Base-by-base conservation (phyloP, 495 filamentous ascomycete genomes). In the Xanthoparmelia taractica region DNA sequence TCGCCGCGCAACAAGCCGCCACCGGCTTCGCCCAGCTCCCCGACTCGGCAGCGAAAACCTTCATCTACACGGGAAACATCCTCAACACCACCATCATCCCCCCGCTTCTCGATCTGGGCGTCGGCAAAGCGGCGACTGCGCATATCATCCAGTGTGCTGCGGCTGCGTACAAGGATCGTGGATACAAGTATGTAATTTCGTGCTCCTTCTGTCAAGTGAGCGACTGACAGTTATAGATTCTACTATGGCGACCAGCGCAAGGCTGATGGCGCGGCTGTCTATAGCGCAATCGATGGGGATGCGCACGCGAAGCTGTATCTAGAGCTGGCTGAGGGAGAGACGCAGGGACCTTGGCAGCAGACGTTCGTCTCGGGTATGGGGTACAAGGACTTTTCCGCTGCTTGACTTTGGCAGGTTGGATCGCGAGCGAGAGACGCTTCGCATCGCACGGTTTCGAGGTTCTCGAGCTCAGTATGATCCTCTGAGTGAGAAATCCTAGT, bases 21-120 rank as follows among this genome's bases (percentile, higher is more conserved):
- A 41, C 34, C 34, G 33, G 37, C 33, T 58, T 34, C 33, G 56
- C 34, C n/a, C 34, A 34, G 34, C 33, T 58, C 33, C 56, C 56
- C 56, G 37, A 18, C 34, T 34, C 33, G 36, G 56, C 37, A 20
- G 37, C 34, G 34, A 58, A 58, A 25, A 37, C 37, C 11, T 58
- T 58, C 56, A 58, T 58, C 56, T 58, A 58, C 56, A 58, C 56
- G 25, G 56, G 56, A 34, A 58, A 58, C 20, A 58, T 58, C 37
- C 23, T n/a, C 7, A 58, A 58, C 33, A 38, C 37, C 33, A 23
- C 56, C 37, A 38, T 58, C 18, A 38, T 58, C 34, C 56, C 56
- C 18, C 34, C 37, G 36, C 25, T 58, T 6, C 37, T 58, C 33
- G 37, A 58, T 18, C 33, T 34, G 34, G 56, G 56, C 37, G 37